Evolutionary conservation across 495 filamentous ascomycete species (phyloP).

Genomic region (Bombardia bombarda): DNA sequence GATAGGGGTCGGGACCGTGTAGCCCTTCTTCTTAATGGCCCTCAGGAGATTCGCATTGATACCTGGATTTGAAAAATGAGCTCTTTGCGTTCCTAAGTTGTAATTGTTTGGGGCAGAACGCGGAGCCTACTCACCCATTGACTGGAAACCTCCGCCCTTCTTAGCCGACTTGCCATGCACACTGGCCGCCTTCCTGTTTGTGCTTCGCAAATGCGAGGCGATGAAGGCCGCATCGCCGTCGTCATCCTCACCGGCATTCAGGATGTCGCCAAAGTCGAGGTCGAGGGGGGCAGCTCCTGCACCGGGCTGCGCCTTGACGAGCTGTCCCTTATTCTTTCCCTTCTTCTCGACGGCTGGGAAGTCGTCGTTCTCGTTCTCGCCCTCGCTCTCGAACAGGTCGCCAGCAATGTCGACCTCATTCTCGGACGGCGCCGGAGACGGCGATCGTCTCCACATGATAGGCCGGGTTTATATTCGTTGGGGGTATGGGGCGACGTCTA

Average conservation of each 20-base stretch:
- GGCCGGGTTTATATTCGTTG: too few species aligned
- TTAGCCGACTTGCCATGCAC: conserved; percentile 80
- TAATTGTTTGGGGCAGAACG: too few species aligned
- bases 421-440: conserved; percentile 81
- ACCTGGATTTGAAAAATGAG: conserved; percentile 36
- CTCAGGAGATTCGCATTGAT: conserved; percentile 74
- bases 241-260: conserved; percentile 45
- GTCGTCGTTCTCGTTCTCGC: conserved; percentile 16
- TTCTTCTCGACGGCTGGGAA: background rate
- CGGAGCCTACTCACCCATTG: conserved; percentile 68
- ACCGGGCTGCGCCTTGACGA: conserved; percentile 6
- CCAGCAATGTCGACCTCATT: conserved; percentile 84
- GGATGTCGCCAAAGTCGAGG: conserved; percentile 35
- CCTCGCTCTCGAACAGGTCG: conserved; percentile 57
- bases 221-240: conserved; percentile 78
- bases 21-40: conserved; percentile 87
- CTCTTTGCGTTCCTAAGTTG: too few species aligned
- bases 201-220: conserved; percentile 70
- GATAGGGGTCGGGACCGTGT: conserved; percentile 91
- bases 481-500: too few species aligned
- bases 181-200: conserved; percentile 75
- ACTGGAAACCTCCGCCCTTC: conserved; percentile 93
- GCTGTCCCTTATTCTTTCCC: too few species aligned
- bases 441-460: conserved; percentile 35
- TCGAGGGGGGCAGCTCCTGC: conserved; percentile 16